These are phyloP conservation scores for Asterochloris sp. DNA, from an alignment of 139 green algal genomes.

Conservation along the genomic window DNA sequence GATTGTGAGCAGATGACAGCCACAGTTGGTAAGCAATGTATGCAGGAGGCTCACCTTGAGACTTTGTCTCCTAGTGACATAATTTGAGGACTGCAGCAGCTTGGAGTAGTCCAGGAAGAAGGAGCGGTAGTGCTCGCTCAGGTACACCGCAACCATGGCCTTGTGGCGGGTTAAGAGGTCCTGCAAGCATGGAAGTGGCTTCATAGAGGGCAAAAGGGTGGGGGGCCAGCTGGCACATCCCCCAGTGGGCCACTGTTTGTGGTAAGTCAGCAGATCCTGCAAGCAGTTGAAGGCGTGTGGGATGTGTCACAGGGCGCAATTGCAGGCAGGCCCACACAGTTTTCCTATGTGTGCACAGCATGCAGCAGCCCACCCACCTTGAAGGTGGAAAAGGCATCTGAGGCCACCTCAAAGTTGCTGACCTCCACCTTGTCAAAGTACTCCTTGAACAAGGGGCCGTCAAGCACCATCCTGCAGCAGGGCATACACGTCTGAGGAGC, in stretches of 20 bases:
- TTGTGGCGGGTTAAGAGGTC: slow-evolving; percentile 88
- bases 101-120: slow-evolving; percentile 78
- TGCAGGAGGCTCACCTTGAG: slow-evolving; percentile 63
- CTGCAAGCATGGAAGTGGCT: slow-evolving; percentile 26
- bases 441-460: slow-evolving; percentile 44
- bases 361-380: slow-evolving; percentile 39
- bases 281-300: too few relatives aligned
- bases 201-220: too few relatives aligned
- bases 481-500: too few relatives aligned
- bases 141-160: slow-evolving; percentile 60
- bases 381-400: slow-evolving; percentile 89
- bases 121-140: slow-evolving; percentile 55
- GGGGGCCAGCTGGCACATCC: too few relatives aligned
- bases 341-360: too few relatives aligned
- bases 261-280: too few relatives aligned
- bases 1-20: neutral
- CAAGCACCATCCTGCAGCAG: slow-evolving; percentile 47
- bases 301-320: neutral
- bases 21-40: neutral
- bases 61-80: slow-evolving; percentile 87
- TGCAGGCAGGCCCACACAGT: too few relatives aligned
- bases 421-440: slow-evolving; percentile 86
- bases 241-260: too few relatives aligned
- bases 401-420: slow-evolving; percentile 89
- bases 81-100: slow-evolving; percentile 84